Base-by-base conservation (phyloP, 805 yeast genomes). In the Kodamaea jinghongensis region DNA sequence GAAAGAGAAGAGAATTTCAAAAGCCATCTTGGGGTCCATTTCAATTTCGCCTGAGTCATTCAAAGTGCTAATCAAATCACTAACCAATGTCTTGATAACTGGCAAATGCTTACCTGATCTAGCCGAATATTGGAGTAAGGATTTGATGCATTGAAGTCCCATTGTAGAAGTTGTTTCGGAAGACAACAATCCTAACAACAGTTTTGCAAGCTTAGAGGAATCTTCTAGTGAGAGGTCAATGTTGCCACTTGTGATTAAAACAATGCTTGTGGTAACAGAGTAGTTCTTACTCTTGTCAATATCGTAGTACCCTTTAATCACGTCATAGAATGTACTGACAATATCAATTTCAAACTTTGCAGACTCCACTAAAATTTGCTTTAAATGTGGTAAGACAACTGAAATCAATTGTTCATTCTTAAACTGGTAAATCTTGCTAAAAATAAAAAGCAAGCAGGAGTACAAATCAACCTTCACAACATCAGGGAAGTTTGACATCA, bases 401-500 rank as follows among this genome's bases (percentile, higher is more conserved):
- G 87, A 79, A 17, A 67, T 59, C 52, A 49, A 63, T 55, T 42
- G 63, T 28, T 68, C 67, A 31, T 67, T 62, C 38, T 59, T 50
- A 43, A 52, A 64, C 50, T 76, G 74, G 52, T 75, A 76, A 36
- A 83, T 65, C 49, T 71, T 68, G 5, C 83, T 76, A 42, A 84
- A 74, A 5, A 83, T 71, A 50, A 73, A 81, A 16, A 90, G 60
- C 28, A 85, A 51, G 50, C 95, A 82, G 0, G 90, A 74, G 53
- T 78, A 78, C 20, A 91, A 62, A 56, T 91, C 98, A 9, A 68
- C 59, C 48, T 78, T 78, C 33, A 87, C 83, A 13, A 83, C 70
- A 17, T 70, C 77, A 0, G 95, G 91, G 49, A 90, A 80, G 25
- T 65, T 65, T 11, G 70, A 70, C 15, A 80, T 71, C 81, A 86